These are phyloP conservation scores for Trichophyton schoenleinii DNA, from an alignment of 2,329 filamentous ascomycete species.

Conservation along the genomic window DNA sequence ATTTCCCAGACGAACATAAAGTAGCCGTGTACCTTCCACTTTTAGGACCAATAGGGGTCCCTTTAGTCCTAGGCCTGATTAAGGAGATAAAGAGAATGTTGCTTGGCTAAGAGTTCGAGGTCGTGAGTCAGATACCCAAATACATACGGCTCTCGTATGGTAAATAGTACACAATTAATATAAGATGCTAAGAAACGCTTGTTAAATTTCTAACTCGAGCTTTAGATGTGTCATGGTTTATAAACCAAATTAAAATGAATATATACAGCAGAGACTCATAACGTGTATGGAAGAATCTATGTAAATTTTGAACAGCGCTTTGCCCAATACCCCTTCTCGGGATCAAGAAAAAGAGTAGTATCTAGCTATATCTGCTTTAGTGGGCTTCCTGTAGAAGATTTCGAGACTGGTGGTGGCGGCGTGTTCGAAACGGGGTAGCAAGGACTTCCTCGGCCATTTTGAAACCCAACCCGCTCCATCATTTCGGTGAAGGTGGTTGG, in stretches of 20 bases:
- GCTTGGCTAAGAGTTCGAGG: conserved; percentile 20
- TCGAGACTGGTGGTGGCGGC: conserved; percentile 8
- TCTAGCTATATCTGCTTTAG: background rate
- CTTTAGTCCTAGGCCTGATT: conserved; percentile 67
- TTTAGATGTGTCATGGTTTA: no score
- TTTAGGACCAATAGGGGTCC: conserved; percentile 80
- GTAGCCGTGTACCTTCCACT: conserved; percentile 89
- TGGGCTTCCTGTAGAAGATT: background rate
- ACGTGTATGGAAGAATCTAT: background rate
- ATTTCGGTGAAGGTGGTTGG: conserved; percentile 28
- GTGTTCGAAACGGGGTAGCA: conserved; percentile 20
- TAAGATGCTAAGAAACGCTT: background rate
- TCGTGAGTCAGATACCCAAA: conserved; percentile 1
- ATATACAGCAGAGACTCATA: background rate
- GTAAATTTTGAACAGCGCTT: no score
- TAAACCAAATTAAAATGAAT: background rate
- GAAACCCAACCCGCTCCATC: conserved; percentile 27
- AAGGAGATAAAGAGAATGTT: conserved; percentile 59
- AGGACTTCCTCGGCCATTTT: conserved; percentile 19
- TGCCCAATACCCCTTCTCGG: no score
- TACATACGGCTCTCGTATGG: no score
- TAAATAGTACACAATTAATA: background rate
- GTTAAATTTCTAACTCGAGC: background rate
- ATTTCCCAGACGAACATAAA: conserved; percentile 98
- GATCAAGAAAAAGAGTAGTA: no score